Evolutionary conservation across 2,329 filamentous ascomycete genomes (phyloP).

Genomic region (Penicillium sumatraense): DNA sequence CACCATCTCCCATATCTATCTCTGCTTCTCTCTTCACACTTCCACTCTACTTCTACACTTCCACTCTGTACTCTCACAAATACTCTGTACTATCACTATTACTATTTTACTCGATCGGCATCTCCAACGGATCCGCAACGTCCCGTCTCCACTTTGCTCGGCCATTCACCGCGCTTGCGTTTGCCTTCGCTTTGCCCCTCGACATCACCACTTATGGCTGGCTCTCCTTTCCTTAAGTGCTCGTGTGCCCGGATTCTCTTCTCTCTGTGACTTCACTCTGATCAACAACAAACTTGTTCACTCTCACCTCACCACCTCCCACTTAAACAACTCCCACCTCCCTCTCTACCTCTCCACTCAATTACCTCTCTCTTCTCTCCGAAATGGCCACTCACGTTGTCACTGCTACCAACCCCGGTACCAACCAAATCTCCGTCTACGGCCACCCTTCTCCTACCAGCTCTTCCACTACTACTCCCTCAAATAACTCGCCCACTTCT

Average conservation of each 20-base stretch:
- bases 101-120: conserved; percentile 6
- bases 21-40: not conserved
- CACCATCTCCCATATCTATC: not conserved
- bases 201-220: conserved; percentile 19
- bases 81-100: not conserved
- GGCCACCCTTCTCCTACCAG: conserved; percentile 55
- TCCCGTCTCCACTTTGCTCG: conserved; percentile 21
- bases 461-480: conserved; percentile 54
- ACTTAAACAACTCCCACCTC: not conserved
- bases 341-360: not conserved
- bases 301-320: not conserved
- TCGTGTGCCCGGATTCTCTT: not conserved
- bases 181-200: conserved; percentile 25
- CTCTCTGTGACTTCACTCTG: not conserved
- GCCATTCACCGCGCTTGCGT: conserved; percentile 23
- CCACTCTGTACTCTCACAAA: not conserved
- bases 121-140: conserved; percentile 13
- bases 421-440: conserved; percentile 43
- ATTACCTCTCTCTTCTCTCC: too few species aligned
- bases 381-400: conserved; percentile 40
- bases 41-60: not conserved
- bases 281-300: not conserved
- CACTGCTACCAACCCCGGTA: conserved; percentile 27
- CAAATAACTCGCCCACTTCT: conserved; percentile 59
- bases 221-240: conserved; percentile 7